phyloP scores from a whole-genome alignment of 2,329 filamentous ascomycete species.

The Colletotrichum eremochloae region DNA sequence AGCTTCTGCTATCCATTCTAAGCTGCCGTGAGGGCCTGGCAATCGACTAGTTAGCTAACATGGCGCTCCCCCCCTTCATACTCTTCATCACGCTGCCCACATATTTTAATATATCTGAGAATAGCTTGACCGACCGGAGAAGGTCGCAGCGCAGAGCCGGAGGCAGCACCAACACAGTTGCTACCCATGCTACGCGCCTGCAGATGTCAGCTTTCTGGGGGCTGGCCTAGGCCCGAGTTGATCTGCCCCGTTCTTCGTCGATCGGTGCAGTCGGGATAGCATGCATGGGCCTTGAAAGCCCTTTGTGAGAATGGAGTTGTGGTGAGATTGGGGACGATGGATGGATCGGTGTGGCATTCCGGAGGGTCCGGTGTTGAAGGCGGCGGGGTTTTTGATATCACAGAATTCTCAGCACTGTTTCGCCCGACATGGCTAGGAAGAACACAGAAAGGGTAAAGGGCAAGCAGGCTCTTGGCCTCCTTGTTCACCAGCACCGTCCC shows the following conservation, averaged over 20 bases:
- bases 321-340: conserved; percentile 18
- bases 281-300: conserved; percentile 29
- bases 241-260: conserved; percentile 1
- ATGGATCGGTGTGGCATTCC: conserved; percentile 8
- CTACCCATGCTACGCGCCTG: not conserved
- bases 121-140: conserved; percentile 5
- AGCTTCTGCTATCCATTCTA: not conserved
- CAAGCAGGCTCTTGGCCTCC: not conserved
- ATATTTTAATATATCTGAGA: not conserved
- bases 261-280: conserved; percentile 22
- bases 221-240: not conserved
- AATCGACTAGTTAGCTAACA: not conserved
- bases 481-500: not conserved
- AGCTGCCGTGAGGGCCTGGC: not conserved
- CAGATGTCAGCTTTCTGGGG: conserved; percentile 9
- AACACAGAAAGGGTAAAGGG: not conserved
- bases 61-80: not conserved
- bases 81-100: not conserved
- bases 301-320: not conserved
- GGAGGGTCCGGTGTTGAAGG: conserved; percentile 12
- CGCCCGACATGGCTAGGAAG: not conserved
- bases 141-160: conserved; percentile 15
- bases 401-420: not conserved
- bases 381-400: not conserved
- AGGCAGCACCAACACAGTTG: conserved; percentile 4